Base-by-base conservation (phyloP, 257 asterid species). In the Solanum habrochaites region DNA sequence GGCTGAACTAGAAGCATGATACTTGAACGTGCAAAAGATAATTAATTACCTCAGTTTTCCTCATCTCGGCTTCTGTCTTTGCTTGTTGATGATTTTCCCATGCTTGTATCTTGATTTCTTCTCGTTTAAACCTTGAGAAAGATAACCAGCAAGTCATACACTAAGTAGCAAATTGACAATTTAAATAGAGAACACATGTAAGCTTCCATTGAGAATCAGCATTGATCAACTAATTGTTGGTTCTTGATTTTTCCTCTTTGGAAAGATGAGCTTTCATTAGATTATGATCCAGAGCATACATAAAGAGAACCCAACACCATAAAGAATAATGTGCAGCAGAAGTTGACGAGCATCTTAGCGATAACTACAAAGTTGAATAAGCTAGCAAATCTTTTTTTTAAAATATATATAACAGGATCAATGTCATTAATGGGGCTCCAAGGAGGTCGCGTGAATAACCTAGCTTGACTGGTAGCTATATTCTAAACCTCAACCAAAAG, bases 81-180 rank as follows among this genome's bases (percentile, higher is more conserved):
- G 89, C 89, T 82, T 82, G 64, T 72, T 87, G 89, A 69, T 87
- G 89, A 87, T 82, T 70, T 52, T 87, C 89, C 89, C 86, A 87
- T 52, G 89, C 89, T 58, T 87, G 87, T 70, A 87, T 87, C 89
- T 87, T 82, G 43, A 87, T 87, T 70, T 87, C 89, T 72, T 87
- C 89, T 37, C 89, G 72, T 72, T 87, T 82, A n/a, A 82, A 87
- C 70, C 89, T 87, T 81, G 29, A 45, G 37, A 86, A 40, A 80
- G 58, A 62, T 10, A 47, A 80, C 27, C 11, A 29, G 67, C 40
- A 80, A 80, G 20, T 80, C 85, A 47, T 27, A 47, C n/a, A 10
- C 42, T 15, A 47, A 9, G 11, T 29, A 27, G 84, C 83, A 77
- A 75, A 75, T 71, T 71, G 14, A 75, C 66, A 78, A 80, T 80